Percentiles rank a stretch among this genome's conserved stretches.
Evolutionary conservation across 176 grass and related monocot genomes (phyloP).

Genomic region (Neostapfia colusana): DNA sequence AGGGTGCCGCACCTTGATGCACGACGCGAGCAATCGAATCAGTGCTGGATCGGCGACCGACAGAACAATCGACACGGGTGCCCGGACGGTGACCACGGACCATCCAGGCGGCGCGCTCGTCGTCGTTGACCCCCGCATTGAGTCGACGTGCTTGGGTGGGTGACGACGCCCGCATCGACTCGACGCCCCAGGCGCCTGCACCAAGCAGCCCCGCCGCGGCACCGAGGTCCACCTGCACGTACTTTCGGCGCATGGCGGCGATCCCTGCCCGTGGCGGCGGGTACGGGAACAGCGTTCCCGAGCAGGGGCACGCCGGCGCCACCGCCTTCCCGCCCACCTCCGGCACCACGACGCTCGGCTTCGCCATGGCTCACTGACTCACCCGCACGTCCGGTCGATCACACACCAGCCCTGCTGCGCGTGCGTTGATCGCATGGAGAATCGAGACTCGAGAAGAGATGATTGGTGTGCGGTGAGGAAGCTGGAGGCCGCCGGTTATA

Average conservation of each 20-base stretch:
- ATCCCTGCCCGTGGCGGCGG: conserved; percentile 56
- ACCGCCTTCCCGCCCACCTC: conserved; percentile 59
- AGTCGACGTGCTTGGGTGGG: conserved; percentile 96
- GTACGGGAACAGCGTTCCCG: conserved; percentile 56
- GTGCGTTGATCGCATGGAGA: too few species aligned
- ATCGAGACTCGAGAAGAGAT: not conserved
- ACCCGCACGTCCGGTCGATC: too few species aligned
- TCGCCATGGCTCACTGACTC: too few species aligned
- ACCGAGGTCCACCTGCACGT: conserved; percentile 58
- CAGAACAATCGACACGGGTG: too few species aligned
- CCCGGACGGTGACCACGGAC: too few species aligned
- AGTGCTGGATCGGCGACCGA: too few species aligned
- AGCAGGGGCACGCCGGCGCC: conserved; percentile 32
- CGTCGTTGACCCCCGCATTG: too few species aligned
- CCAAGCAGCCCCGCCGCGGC: conserved; percentile 32
- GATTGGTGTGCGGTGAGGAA: conserved; percentile 32
- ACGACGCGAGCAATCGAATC: too few species aligned
- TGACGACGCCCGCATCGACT: conserved; percentile 94
- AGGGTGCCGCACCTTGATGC: conserved; percentile 63
- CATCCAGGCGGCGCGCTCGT: conserved; percentile 61
- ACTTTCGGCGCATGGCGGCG: conserved; percentile 59
- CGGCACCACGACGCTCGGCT: conserved; percentile 65
- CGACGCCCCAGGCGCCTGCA: conserved; percentile 51
- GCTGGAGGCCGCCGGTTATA: conserved; percentile 3
- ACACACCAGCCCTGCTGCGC: too few species aligned